Conservation (phyloP, 768 basidiomycete species). For the Mycena kentingensis region DNA sequence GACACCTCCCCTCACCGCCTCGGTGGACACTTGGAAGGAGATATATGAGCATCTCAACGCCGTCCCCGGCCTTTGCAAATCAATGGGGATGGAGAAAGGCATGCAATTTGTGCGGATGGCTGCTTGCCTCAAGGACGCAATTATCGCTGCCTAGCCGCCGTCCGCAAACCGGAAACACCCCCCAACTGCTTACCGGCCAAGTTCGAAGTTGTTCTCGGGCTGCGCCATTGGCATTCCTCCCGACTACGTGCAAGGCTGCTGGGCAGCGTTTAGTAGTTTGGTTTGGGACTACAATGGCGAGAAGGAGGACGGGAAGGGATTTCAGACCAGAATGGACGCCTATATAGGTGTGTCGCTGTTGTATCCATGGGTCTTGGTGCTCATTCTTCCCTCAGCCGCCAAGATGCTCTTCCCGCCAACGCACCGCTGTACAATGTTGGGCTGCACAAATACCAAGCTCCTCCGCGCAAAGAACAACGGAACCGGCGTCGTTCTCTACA, state of each 20-base stretch:
- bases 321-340: neutral
- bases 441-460: neutral
- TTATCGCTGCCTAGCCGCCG: no score
- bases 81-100: no score
- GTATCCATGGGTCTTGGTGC: neutral
- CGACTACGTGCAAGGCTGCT: neutral
- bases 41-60: no score
- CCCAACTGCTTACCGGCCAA: constrained; percentile 8
- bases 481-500: no score
- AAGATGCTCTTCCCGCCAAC: neutral
- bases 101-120: no score
- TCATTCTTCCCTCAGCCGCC: neutral
- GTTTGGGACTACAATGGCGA: constrained; percentile 1
- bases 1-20: no score
- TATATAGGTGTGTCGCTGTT: neutral
- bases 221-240: neutral
- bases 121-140: neutral
- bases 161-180: no score
- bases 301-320: constrained; percentile 11
- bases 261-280: neutral
- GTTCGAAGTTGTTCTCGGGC: constrained; percentile 1
- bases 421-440: neutral
- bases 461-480: no score
- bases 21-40: no score
- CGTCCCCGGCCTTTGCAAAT: no score